phyloP scores from a whole-genome alignment of 73 alveolate species.

The Tetrahymena malaccensis region DNA sequence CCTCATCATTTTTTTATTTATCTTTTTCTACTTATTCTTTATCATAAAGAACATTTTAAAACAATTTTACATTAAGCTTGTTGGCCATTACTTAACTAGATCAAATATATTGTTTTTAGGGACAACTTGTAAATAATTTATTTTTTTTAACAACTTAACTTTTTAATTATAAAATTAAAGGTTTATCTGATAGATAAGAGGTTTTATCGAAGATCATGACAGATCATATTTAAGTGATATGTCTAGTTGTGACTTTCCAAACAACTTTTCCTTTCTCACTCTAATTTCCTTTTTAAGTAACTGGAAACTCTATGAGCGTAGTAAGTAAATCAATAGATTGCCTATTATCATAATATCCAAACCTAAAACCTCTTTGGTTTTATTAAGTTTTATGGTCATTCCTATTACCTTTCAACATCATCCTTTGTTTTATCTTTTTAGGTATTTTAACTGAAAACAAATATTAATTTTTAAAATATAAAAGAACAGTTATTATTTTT shows the following conservation, averaged over 20 bases:
- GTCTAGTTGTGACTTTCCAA: background rate
- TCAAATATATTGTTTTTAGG: background rate
- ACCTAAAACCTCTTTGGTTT: background rate
- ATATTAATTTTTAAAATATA: too few species aligned
- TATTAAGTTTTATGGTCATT: background rate
- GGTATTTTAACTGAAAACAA: background rate
- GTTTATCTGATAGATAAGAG: background rate
- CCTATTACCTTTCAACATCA: background rate
- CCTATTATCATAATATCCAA: too few species aligned
- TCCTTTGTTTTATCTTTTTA: too few species aligned
- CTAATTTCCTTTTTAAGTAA: background rate
- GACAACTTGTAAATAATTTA: background rate
- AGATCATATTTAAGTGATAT: background rate
- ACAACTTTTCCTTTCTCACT: background rate
- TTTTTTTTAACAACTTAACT: too few species aligned
- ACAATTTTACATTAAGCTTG: background rate
- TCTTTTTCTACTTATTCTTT: background rate
- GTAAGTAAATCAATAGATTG: background rate
- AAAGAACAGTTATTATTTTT: background rate
- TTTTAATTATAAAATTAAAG: background rate
- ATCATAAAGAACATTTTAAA: too few species aligned
- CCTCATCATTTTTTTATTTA: too few species aligned
- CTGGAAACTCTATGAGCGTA: background rate
- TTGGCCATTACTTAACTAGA: background rate
- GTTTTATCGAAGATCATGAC: background rate